Evolutionary conservation across 2,329 filamentous ascomycete species (phyloP).

Genomic region (Byssoonygena ceratinophila): DNA sequence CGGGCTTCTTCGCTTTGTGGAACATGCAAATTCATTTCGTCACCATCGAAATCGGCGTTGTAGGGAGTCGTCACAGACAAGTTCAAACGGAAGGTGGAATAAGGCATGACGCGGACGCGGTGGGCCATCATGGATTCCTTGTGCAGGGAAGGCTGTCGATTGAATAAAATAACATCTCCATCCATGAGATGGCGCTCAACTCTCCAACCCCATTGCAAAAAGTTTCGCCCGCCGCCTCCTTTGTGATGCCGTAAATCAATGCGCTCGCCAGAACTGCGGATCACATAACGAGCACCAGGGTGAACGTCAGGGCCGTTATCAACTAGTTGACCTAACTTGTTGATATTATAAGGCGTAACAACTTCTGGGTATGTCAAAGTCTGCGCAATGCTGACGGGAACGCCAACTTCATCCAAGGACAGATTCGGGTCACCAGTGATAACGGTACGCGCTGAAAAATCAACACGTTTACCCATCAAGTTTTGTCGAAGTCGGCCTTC

Average conservation of each 20-base stretch:
- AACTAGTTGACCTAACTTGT: constrained; percentile 77
- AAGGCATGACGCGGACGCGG: constrained; percentile 93
- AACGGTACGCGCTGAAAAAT: constrained; percentile 98
- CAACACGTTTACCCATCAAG: constrained; percentile 98
- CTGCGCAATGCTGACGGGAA: constrained; percentile 83
- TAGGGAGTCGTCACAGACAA: constrained; percentile 96
- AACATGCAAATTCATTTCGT: constrained; percentile 99
- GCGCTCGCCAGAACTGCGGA: constrained; percentile 82
- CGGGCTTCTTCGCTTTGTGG: constrained; percentile 95
- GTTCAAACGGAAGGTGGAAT: constrained; percentile 96
- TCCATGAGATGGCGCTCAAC: constrained; percentile 94
- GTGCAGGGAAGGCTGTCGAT: constrained; percentile 96
- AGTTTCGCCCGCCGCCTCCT: constrained; percentile 65
- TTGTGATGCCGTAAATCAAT: constrained; percentile 93
- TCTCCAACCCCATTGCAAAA: constrained; percentile 93
- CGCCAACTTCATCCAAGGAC: constrained; percentile 92
- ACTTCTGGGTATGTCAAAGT: constrained; percentile 94
- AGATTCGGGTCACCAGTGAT: constrained; percentile 98
- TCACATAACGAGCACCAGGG: constrained; percentile 92
- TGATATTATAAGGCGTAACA: constrained; percentile 95
- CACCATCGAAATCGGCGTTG: constrained; percentile 99
- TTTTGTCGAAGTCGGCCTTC: constrained; percentile 96
- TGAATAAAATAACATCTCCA: constrained; percentile 98
- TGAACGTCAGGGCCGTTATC: constrained; percentile 91
- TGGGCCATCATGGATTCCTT: constrained; percentile 99